phyloP scores from a whole-genome alignment of 768 basidiomycete genomes.

The Xerocomellus amylosporus region DNA sequence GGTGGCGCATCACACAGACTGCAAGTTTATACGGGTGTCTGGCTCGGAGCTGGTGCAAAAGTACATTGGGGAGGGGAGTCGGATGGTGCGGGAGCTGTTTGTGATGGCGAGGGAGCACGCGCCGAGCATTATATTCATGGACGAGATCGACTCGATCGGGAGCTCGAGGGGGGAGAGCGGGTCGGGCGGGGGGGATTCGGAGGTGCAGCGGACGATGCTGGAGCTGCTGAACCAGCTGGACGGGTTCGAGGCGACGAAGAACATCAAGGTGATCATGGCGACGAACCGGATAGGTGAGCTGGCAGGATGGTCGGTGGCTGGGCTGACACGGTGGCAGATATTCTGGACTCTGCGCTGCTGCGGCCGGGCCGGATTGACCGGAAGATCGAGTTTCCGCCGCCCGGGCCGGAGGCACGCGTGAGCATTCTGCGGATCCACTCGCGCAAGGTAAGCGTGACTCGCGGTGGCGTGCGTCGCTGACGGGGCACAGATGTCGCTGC shows the following conservation, averaged over 20 bases:
- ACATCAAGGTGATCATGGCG: slow-evolving; percentile 92
- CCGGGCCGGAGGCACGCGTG: slow-evolving; percentile 93
- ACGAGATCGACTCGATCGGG: slow-evolving; percentile 98
- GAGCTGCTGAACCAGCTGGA: slow-evolving; percentile 87
- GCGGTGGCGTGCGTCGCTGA: background rate
- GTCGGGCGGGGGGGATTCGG: slow-evolving; percentile 78
- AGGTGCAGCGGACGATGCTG: slow-evolving; percentile 89
- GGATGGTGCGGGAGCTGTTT: slow-evolving; percentile 97
- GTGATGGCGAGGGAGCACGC: slow-evolving; percentile 98
- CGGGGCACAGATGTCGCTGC: slow-evolving; percentile 80
- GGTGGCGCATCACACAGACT: slow-evolving; percentile 96
- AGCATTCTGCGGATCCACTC: slow-evolving; percentile 98
- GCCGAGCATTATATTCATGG: slow-evolving; percentile 99
- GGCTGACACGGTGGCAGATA: slow-evolving; percentile 51
- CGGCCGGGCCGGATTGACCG: slow-evolving; percentile 94
- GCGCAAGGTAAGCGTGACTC: slow-evolving; percentile 59
- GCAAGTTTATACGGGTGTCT: slow-evolving; percentile 94
- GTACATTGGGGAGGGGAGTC: slow-evolving; percentile 94
- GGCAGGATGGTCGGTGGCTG: background rate
- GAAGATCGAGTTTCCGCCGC: slow-evolving; percentile 99
- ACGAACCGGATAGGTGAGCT: slow-evolving; percentile 87
- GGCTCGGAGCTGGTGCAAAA: slow-evolving; percentile 96
- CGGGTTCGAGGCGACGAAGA: slow-evolving; percentile 81
- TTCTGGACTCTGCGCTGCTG: slow-evolving; percentile 88
- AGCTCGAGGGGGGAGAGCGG: slow-evolving; percentile 83